Evolutionary conservation across 257 asterid species (phyloP).

Genomic region (Plectranthus barbatus): DNA sequence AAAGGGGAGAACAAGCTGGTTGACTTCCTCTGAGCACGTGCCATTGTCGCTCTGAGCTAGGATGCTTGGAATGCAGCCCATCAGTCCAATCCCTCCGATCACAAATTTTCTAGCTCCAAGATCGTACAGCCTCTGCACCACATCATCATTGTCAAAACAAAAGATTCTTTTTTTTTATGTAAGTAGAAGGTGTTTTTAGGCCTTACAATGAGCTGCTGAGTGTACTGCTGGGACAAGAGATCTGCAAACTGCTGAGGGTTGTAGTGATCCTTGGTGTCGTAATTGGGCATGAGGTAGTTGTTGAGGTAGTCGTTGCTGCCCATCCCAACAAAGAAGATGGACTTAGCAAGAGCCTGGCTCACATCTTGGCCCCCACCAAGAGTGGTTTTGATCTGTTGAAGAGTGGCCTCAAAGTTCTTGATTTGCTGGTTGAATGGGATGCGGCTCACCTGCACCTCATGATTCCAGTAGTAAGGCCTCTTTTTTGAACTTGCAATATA

Average conservation of each 20-base stretch:
- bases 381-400: slow-evolving; percentile 37
- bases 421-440: slow-evolving; percentile 87
- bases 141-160: too few relatives aligned
- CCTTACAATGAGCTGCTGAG: slow-evolving; percentile 49
- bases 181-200: background rate
- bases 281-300: slow-evolving; percentile 76
- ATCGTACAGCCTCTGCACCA: slow-evolving; percentile 55
- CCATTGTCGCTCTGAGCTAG: slow-evolving; percentile 51
- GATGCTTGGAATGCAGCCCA: slow-evolving; percentile 90
- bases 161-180: too few relatives aligned
- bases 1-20: slow-evolving; percentile 58
- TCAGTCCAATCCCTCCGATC: slow-evolving; percentile 67
- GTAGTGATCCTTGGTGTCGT: slow-evolving; percentile 43
- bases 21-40: slow-evolving; percentile 58
- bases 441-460: slow-evolving; percentile 56
- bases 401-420: slow-evolving; percentile 61
- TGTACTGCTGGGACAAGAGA: slow-evolving; percentile 49
- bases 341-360: slow-evolving; percentile 36
- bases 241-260: slow-evolving; percentile 66
- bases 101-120: slow-evolving; percentile 86
- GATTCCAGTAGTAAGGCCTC: too few relatives aligned
- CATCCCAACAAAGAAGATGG: slow-evolving; percentile 71
- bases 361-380: slow-evolving; percentile 48
- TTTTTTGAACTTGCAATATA: too few relatives aligned
- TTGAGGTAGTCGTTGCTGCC: slow-evolving; percentile 91